Conservation (phyloP, 169 alveolate species). For the Blepharisma undulans region DNA sequence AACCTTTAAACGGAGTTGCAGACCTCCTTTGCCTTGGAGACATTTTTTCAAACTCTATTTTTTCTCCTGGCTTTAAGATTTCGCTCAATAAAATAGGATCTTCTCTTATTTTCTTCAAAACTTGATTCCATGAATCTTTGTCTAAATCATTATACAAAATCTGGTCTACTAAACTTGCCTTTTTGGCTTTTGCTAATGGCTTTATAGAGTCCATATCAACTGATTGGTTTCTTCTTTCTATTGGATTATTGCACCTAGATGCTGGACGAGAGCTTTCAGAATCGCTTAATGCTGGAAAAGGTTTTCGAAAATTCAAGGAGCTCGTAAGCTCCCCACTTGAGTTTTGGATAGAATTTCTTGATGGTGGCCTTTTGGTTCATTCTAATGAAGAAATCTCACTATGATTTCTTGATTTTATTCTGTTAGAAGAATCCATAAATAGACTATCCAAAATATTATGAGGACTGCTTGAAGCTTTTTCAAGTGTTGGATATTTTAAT, state of each 20-base stretch:
- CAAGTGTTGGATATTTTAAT: not conserved
- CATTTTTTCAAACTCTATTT: not conserved
- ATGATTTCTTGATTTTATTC: not conserved
- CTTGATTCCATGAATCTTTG: not conserved
- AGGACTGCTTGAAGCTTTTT: not conserved
- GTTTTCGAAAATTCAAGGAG: not conserved
- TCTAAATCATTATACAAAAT: not conserved
- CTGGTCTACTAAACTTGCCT: not conserved
- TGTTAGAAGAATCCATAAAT: not conserved
- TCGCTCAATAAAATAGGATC: conserved; percentile 8
- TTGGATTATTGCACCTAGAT: not conserved
- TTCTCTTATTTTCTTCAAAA: not conserved
- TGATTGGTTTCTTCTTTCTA: not conserved
- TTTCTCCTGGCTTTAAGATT: not conserved
- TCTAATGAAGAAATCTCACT: not conserved
- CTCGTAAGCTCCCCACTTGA: not conserved
- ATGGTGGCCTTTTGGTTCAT: not conserved
- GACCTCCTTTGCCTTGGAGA: not conserved
- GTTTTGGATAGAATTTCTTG: not conserved
- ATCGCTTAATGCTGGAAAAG: not conserved
- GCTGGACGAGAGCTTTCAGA: not conserved
- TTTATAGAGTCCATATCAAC: not conserved
- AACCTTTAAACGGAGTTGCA: not conserved
- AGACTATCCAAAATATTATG: not conserved
- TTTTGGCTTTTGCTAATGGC: not conserved